Percentiles rank a stretch among this genome's conserved stretches.
phyloP scores from a whole-genome alignment of 2,329 filamentous ascomycete species.

The Microascus cirrosus region DNA sequence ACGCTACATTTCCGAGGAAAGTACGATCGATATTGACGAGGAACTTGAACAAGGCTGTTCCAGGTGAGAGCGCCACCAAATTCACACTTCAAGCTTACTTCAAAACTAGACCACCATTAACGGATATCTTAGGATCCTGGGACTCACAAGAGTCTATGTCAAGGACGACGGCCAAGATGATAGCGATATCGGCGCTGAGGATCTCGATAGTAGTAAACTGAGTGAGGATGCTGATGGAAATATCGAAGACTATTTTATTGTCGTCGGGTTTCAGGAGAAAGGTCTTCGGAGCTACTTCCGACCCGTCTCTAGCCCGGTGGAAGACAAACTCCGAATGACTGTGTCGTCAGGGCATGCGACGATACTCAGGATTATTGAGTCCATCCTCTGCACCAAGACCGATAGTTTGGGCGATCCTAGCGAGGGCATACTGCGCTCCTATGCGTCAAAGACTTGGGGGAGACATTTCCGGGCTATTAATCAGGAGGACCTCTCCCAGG shows the following conservation, averaged over 20 bases:
- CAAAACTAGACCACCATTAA: neutral
- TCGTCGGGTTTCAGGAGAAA: conserved; percentile 2
- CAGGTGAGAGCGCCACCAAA: neutral
- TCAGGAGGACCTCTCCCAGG: neutral
- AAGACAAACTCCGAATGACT: conserved; percentile 1
- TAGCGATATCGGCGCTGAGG: conserved; percentile 1
- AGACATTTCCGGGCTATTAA: neutral
- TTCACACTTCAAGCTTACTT: neutral
- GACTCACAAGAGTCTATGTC: neutral
- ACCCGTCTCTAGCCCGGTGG: neutral
- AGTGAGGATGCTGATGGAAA: neutral
- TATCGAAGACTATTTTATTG: neutral
- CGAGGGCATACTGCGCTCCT: neutral
- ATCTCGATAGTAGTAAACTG: neutral
- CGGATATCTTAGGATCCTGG: neutral
- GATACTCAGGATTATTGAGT: neutral
- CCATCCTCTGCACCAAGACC: neutral
- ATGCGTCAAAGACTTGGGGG: neutral
- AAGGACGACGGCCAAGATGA: neutral
- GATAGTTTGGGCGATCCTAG: neutral
- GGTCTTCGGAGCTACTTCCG: conserved; percentile 1
- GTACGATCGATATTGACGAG: conserved; percentile 1
- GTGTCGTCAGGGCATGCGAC: neutral
- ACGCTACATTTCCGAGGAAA: neutral
- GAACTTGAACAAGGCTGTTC: conserved; percentile 3